Percentiles rank a stretch among this genome's conserved stretches.
These are phyloP conservation scores for Lecanoromycetidae sp. DNA, from an alignment of 2,329 filamentous ascomycete species.

Conservation along the genomic window DNA sequence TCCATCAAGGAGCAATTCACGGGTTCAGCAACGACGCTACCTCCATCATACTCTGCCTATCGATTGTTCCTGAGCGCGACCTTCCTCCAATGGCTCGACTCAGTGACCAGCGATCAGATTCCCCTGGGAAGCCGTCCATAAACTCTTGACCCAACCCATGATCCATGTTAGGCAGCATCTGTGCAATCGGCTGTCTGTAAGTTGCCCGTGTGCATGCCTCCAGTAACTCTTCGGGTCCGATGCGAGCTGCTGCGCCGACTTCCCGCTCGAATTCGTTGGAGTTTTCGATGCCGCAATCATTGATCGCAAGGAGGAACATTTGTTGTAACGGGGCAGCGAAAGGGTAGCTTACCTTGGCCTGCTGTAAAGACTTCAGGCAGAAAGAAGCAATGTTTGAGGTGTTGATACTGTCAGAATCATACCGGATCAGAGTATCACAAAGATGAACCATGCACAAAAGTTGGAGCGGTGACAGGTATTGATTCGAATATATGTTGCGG, in stretches of 20 bases:
- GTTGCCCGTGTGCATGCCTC: conserved; percentile 24
- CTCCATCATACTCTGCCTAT: conserved; percentile 16
- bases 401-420: conserved; percentile 21
- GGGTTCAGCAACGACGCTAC: conserved; percentile 23
- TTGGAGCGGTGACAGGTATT: conserved; percentile 26
- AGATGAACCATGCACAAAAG: conserved; percentile 26
- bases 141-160: conserved; percentile 23
- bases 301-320: conserved; percentile 20
- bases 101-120: too few relatives aligned
- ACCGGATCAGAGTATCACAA: conserved; percentile 23
- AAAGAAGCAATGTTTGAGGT: conserved; percentile 20
- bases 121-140: conserved; percentile 13
- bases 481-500: conserved; percentile 21
- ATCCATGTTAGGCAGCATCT: conserved; percentile 22
- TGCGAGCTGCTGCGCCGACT: conserved; percentile 15
- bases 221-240: conserved; percentile 24
- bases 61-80: neutral
- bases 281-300: conserved; percentile 20
- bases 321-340: conserved; percentile 24
- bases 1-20: too few relatives aligned
- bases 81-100: neutral
- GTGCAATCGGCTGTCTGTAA: conserved; percentile 22
- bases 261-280: conserved; percentile 18
- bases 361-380: conserved; percentile 21
- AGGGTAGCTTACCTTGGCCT: conserved; percentile 23